Percentiles rank a stretch among this genome's conserved stretches.
Conservation (phyloP, 1,284 basidiomycete genomes). For the Malassezia sympodialis region DNA sequence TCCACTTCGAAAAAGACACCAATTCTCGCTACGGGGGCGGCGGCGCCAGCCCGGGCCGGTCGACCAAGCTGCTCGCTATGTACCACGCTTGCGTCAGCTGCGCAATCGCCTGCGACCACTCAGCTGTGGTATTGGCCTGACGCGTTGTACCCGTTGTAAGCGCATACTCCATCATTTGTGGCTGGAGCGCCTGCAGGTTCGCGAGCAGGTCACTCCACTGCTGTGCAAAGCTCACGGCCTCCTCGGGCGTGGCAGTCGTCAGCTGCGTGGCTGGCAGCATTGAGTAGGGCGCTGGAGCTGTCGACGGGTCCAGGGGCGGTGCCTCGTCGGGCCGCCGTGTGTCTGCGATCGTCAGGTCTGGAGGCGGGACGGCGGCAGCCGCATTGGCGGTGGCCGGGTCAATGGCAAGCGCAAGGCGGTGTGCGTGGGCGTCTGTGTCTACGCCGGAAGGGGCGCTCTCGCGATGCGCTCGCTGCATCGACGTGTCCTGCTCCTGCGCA, state of each 20-base stretch:
- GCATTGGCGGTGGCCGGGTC: background rate
- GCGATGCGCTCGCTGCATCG: background rate
- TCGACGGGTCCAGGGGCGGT: constrained; percentile 7
- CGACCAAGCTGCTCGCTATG: constrained; percentile 12
- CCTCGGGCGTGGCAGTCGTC: constrained; percentile 12
- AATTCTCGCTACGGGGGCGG: background rate
- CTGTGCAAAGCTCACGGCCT: constrained; percentile 20
- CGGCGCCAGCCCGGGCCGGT: constrained; percentile 8
- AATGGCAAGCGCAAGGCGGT: background rate
- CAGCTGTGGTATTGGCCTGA: constrained; percentile 11
- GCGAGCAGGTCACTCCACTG: constrained; percentile 18
- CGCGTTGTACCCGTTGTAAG: constrained; percentile 13
- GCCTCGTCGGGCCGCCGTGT: background rate
- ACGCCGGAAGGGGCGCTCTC: background rate
- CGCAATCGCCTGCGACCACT: constrained; percentile 16
- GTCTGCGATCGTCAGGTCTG: background rate
- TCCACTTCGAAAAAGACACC: background rate
- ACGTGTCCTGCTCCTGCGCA: background rate
- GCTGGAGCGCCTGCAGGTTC: constrained; percentile 16
- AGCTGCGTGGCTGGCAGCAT: constrained; percentile 10
- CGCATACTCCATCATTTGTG: constrained; percentile 17
- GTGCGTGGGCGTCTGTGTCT: background rate
- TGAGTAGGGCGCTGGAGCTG: constrained; percentile 8
- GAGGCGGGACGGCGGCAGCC: background rate
- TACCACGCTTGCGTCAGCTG: constrained; percentile 19